These are phyloP conservation scores for Calonectria pauciramosa DNA, from an alignment of 2,329 filamentous ascomycete genomes.

Conservation along the genomic window DNA sequence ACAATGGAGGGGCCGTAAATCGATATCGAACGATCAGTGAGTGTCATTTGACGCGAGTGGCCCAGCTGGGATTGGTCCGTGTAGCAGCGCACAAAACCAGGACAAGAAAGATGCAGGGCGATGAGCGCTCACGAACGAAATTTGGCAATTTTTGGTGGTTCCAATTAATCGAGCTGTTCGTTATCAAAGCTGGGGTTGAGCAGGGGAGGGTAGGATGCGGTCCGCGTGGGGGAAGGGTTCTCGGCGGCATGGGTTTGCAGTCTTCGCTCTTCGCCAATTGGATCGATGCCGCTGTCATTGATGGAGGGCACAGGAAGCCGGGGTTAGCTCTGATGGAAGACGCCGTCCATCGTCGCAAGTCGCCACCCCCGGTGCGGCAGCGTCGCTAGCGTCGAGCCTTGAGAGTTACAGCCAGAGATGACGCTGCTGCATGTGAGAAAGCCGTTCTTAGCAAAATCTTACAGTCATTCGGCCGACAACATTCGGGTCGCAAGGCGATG, in stretches of 20 bases:
- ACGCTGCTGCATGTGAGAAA: conserved; percentile 12
- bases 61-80: background rate
- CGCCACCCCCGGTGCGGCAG: conserved; percentile 25
- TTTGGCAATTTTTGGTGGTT: conserved; percentile 1
- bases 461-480: conserved; percentile 11
- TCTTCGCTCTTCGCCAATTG: conserved; percentile 19
- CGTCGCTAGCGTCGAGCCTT: conserved; percentile 10
- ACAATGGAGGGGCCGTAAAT: conserved; percentile 29
- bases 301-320: conserved; percentile 3
- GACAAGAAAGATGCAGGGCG: background rate
- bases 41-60: background rate
- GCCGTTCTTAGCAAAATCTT: background rate
- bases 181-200: conserved; percentile 37
- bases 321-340: conserved; percentile 17
- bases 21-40: conserved; percentile 23
- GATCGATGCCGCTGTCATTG: background rate
- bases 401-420: background rate
- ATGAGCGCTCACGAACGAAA: conserved; percentile 21
- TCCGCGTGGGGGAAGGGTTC: conserved; percentile 39
- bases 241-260: conserved; percentile 7
- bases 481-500: background rate
- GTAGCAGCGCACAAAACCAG: background rate
- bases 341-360: conserved; percentile 24
- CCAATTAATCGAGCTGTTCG: conserved; percentile 17
- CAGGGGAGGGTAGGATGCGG: conserved; percentile 15